phyloP scores from a whole-genome alignment of 495 filamentous ascomycete genomes.

The Glutinoglossum americanum region DNA sequence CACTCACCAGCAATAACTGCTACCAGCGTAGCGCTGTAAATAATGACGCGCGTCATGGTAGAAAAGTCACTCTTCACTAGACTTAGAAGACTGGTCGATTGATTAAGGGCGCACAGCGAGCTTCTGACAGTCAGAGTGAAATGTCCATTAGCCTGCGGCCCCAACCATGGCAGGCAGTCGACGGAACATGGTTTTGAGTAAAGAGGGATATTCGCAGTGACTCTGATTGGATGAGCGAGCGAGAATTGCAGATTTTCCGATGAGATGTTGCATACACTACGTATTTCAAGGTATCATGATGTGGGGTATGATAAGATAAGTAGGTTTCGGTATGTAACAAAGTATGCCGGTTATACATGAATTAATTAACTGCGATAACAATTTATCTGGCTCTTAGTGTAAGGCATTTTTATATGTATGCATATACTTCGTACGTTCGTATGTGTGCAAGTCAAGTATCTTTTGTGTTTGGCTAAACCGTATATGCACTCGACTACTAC shows the following conservation, averaged over 20 bases:
- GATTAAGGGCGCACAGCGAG: neutral
- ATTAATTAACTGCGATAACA: neutral
- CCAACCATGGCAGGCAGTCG: neutral
- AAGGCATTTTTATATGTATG: no score
- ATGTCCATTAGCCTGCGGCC: neutral
- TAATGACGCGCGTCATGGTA: slow-evolving; percentile 3
- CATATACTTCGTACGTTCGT: no score
- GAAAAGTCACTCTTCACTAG: neutral
- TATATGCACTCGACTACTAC: no score
- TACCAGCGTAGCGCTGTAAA: neutral
- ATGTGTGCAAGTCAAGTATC: no score
- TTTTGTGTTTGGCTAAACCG: no score
- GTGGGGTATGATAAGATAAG: neutral
- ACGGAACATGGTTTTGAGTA: neutral
- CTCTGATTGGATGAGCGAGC: neutral
- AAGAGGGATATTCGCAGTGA: neutral
- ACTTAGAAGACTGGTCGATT: neutral
- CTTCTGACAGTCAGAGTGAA: neutral
- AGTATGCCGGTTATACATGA: no score
- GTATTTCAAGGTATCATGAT: neutral
- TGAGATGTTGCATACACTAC: neutral
- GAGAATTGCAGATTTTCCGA: neutral
- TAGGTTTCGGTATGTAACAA: neutral
- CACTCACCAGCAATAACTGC: slow-evolving; percentile 4
- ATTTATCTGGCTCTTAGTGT: neutral